Base-by-base conservation (phyloP, 2,329 filamentous ascomycete genomes). In the Dothistroma pini region DNA sequence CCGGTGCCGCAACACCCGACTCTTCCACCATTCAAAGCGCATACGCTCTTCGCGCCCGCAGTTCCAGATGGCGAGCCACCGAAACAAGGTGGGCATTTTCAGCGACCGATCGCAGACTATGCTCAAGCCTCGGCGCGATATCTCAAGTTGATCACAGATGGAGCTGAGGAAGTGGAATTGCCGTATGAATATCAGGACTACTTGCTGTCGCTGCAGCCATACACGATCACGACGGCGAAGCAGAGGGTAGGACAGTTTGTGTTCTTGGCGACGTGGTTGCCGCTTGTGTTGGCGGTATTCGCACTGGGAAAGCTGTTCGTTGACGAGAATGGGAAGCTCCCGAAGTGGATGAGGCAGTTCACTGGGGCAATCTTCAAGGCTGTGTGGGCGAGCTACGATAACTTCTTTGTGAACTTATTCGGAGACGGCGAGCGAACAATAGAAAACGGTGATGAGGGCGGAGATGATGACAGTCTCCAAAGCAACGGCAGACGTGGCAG, bases 61-160 rank as follows among this genome's bases (percentile, higher is more conserved):
- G 29, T 67, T 6, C 58, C 68, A 8, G 55, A 71, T 65, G 57
- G 72, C 68, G 57, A 69, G 21, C 67, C 71, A 12, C 72, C 66
- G 29, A 67, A 74, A 41, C 72, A 74, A 38, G 68, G 72, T 60
- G 72, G 63, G 44, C 80, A 81, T 41, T 75, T 87, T 25, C 71
- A 80, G 29, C 85, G 91, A 6, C 86, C 87, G 0, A 82, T 89
- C 57, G 82, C 86, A 1, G 82, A 82, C 60, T 92, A 93, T 70
- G 89, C 92, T 0, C 91, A 97, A 75, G 84, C 95, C 0, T 96
- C 91, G 1, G 81, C 85, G 49, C 87, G 95, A 12, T 97, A 99
- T 74, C 79, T 97, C 25, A 87, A 88, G 63, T 82, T 97, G 55
- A 84, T 99, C 68, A 85, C 83, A 14, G 84, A 88, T 66, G 95